Evolutionary conservation across 768 basidiomycete genomes (phyloP).

Genomic region (Leucogyrophana mollusca): DNA sequence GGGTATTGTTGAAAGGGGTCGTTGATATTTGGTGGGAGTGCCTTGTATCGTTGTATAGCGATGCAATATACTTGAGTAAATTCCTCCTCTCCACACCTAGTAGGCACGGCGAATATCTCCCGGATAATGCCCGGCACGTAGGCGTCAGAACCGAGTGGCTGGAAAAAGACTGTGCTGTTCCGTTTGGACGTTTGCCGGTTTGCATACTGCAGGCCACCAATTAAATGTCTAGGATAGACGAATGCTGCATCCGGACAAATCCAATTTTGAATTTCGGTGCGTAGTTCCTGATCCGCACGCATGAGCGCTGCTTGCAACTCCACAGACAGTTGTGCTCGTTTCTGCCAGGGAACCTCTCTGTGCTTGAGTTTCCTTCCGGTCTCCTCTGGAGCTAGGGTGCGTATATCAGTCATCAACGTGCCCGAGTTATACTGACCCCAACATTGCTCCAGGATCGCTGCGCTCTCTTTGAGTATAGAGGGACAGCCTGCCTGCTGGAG

Average conservation of each 20-base stretch:
- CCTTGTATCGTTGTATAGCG: constrained; percentile 1
- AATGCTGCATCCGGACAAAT: background rate
- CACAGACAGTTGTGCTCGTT: background rate
- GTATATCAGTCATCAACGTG: background rate
- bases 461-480: background rate
- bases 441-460: background rate
- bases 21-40: background rate
- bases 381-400: background rate
- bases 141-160: background rate
- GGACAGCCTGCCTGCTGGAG: constrained; percentile 1
- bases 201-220: constrained; percentile 2
- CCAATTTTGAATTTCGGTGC: background rate
- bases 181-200: background rate
- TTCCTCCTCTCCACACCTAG: background rate
- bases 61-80: background rate
- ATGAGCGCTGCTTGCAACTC: background rate
- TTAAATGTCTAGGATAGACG: background rate
- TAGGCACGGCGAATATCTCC: constrained; percentile 1
- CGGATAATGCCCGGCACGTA: constrained; percentile 4
- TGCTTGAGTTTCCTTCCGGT: background rate
- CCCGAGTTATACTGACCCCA: background rate
- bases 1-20: constrained; percentile 8
- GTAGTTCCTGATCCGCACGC: background rate
- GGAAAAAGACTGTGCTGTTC: constrained; percentile 6
- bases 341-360: background rate